Evolutionary conservation across 2,329 filamentous ascomycete genomes (phyloP), one percentile per base, ranked within the genome.

Genomic region (Pyrenochaeta sp.): DNA sequence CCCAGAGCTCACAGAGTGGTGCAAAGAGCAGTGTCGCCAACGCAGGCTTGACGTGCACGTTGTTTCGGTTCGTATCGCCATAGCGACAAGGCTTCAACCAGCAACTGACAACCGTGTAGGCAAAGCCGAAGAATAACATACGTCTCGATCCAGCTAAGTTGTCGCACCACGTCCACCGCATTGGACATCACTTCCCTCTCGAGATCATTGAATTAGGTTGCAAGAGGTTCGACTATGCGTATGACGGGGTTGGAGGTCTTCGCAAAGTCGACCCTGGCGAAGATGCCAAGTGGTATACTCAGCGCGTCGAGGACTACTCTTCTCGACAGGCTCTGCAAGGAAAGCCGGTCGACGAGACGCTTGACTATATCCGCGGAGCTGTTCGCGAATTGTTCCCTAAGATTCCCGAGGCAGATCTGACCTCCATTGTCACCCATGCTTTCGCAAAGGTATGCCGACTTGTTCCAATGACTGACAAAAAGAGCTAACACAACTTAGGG

Each of bases 371-470:
- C 35, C 73, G 77, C 46, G 77, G 79, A 39, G 80, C 81, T 8
- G 79, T 87, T 35, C 79, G 75, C 48, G 83, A 86, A 58, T 71
- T 86, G 19, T 86, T 85, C 53, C 83, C 83, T 3, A 83, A 80
- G 47, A 85, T 86, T 18, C 83, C 83, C 2, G 76, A 81, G 36
- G 72, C 75, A 40, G 81, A 85, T 61, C 61, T 84, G 7, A 73
- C 79, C 32, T 73, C 77, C 38, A 84, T 86, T 44, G 78, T 85
- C 52, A 76, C 78, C 48, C 82, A 80, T 44, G 81, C 83, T 19
- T 86, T 85, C 68, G 75, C 81, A 67, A 77, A 82, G 73, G 79
- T 81, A 73, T 37, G 35, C 38, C 24, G 14, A 22, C 21, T 15
- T 9, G 11, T 11, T 22, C 6, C 23, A 8, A 11, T 7, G n/a